Evolutionary conservation across 2,329 filamentous ascomycete genomes (phyloP).

Genomic region (Plectosphaerella plurivora): DNA sequence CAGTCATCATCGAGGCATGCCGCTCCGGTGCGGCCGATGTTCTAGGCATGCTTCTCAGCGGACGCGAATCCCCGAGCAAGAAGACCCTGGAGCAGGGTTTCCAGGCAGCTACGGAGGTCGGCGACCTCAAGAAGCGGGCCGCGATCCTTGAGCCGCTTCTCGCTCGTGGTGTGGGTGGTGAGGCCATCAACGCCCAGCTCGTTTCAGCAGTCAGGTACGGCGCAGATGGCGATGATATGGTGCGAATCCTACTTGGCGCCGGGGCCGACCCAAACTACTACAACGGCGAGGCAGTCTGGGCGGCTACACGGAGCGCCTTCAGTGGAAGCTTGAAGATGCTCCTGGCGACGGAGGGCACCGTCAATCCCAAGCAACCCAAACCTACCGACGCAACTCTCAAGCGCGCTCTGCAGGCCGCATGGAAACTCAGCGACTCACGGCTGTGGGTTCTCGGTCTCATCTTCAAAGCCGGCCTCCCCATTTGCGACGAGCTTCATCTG

Average conservation of each 20-base stretch:
- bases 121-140: constrained; percentile 43
- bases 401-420: constrained; percentile 48
- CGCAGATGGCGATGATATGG: constrained; percentile 40
- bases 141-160: constrained; percentile 48
- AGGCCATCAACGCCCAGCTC: constrained; percentile 48
- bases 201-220: constrained; percentile 48
- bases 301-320: constrained; percentile 47
- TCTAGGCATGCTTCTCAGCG: constrained; percentile 43
- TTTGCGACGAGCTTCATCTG: constrained; percentile 45
- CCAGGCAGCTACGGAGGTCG: constrained; percentile 49
- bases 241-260: constrained; percentile 44
- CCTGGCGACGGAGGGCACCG: constrained; percentile 39
- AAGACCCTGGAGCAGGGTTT: constrained; percentile 45
- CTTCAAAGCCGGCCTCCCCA: constrained; percentile 44
- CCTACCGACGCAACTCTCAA: constrained; percentile 43
- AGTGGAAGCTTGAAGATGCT: constrained; percentile 46
- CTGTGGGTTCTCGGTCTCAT: constrained; percentile 44
- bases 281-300: constrained; percentile 50
- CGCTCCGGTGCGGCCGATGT: constrained; percentile 45
- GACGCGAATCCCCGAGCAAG: constrained; percentile 31
- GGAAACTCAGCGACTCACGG: constrained; percentile 45
- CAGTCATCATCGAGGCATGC: constrained; percentile 51
- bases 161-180: constrained; percentile 42
- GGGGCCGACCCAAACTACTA: constrained; percentile 54
- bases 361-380: constrained; percentile 29